A percentile compares a stretch with the other conserved stretches of the same genome.
phyloP scores from a whole-genome alignment of 371 early-diverging fungal species.

The Mucor irregularis region DNA sequence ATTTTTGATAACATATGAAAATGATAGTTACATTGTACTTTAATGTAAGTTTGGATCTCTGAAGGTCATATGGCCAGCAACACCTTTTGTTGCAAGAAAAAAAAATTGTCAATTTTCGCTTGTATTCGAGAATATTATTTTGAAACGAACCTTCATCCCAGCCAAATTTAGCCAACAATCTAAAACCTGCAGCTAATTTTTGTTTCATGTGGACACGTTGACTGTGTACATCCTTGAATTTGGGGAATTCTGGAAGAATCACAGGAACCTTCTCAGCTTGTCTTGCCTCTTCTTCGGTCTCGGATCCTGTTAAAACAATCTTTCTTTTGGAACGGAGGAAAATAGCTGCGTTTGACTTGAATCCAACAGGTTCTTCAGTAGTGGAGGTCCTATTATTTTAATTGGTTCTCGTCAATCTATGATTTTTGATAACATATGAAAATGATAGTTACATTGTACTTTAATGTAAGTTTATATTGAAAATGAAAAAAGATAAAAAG shows the following conservation, averaged over 20 bases:
- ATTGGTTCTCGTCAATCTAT: too few relatives aligned
- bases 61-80: slow-evolving; percentile 62
- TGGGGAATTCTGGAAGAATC: slow-evolving; percentile 39
- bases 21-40: too few relatives aligned
- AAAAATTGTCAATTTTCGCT: background rate
- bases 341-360: background rate
- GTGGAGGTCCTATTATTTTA: too few relatives aligned
- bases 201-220: slow-evolving; percentile 62
- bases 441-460: too few relatives aligned
- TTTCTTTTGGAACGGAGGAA: slow-evolving; percentile 32
- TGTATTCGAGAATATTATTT: background rate
- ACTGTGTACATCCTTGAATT: slow-evolving; percentile 38
- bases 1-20: too few relatives aligned
- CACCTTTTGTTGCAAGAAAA: slow-evolving; percentile 15
- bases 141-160: slow-evolving; percentile 58
- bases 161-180: slow-evolving; percentile 55
- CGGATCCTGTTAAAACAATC: slow-evolving; percentile 41
- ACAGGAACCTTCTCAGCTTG: slow-evolving; percentile 42
- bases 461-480: too few relatives aligned
- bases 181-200: slow-evolving; percentile 59
- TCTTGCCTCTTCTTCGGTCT: slow-evolving; percentile 50
- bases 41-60: too few relatives aligned
- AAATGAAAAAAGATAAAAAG: too few relatives aligned
- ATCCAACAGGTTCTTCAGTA: too few relatives aligned
- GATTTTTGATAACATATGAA: too few relatives aligned